A percentile compares a stretch with the other conserved stretches of the same genome.
These are phyloP conservation scores for Rhododendron griersonianum DNA, from an alignment of 148 eudicot genomes.

Conservation along the genomic window DNA sequence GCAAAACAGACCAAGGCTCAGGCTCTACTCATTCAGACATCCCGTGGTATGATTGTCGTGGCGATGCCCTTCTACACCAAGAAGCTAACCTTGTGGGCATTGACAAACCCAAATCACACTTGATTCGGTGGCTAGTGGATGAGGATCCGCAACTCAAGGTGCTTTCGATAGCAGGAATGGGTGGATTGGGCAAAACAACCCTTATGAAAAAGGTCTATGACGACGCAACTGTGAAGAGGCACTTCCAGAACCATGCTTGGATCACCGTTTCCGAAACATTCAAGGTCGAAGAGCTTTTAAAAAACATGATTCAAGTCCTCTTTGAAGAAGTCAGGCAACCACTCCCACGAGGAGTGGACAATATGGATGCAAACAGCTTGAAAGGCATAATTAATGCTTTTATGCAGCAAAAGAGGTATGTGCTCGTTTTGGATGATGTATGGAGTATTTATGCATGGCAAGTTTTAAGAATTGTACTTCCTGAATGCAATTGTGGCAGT, in stretches of 20 bases:
- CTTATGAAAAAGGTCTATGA: background rate
- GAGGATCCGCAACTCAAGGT: constrained; percentile 11
- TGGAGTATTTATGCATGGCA: no score
- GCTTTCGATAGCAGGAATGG: constrained; percentile 7
- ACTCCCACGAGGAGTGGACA: background rate
- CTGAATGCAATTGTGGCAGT: no score
- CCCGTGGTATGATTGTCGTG: constrained; percentile 9
- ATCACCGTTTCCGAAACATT: no score
- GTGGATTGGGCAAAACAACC: background rate
- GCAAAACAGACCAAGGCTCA: background rate
- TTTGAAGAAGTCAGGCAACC: constrained; percentile 8
- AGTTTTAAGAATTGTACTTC: no score
- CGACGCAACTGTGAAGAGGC: background rate
- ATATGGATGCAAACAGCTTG: no score
- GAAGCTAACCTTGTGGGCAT: constrained; percentile 5
- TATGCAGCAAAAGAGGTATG: no score
- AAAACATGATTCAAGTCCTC: background rate
- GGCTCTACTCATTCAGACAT: no score
- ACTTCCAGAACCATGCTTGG: background rate
- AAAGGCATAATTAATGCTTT: no score
- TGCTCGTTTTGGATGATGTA: no score
- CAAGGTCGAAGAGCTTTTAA: background rate
- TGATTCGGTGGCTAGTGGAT: constrained; percentile 1
- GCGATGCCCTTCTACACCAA: constrained; percentile 14
- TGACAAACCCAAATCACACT: background rate